phyloP scores from a whole-genome alignment of 192 early-diverging fungal genomes.

The Gryganskiella cystojenkinii region DNA sequence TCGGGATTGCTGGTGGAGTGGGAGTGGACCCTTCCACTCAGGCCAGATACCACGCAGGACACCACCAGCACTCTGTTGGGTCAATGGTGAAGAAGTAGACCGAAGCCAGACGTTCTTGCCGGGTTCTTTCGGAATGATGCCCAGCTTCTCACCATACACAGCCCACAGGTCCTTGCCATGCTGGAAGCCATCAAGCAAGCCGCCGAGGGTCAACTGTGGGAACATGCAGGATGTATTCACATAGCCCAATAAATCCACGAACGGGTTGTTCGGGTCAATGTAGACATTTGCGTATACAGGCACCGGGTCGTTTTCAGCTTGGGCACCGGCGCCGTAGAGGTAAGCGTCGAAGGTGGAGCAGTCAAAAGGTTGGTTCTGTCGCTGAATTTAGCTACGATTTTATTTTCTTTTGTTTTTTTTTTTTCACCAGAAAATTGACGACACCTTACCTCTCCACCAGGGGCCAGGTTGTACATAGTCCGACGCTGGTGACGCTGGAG shows the following conservation, averaged over 20 bases:
- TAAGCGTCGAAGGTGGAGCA: slow-evolving; percentile 1
- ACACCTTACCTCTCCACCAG: slow-evolving; percentile 4
- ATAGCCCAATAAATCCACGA: not conserved
- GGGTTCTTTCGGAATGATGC: not conserved
- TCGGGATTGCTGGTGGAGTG: not conserved
- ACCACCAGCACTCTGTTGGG: not conserved
- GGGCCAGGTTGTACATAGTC: slow-evolving; percentile 2
- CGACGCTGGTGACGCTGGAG: slow-evolving; percentile 3
- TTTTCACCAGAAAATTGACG: not conserved
- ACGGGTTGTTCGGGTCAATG: slow-evolving; percentile 2
- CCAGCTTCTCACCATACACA: slow-evolving; percentile 4
- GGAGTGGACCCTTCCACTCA: not conserved
- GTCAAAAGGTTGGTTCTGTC: slow-evolving; percentile 8
- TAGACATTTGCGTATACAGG: slow-evolving; percentile 1
- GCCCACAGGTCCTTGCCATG: slow-evolving; percentile 3
- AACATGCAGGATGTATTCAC: slow-evolving; percentile 5
- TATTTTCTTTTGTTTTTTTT: not conserved
- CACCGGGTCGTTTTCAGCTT: slow-evolving; percentile 1
- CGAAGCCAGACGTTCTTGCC: slow-evolving; percentile 1
- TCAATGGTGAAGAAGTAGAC: not conserved
- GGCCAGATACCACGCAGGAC: slow-evolving; percentile 6
- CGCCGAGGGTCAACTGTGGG: slow-evolving; percentile 4
- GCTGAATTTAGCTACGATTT: not conserved
- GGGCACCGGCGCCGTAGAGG: slow-evolving; percentile 5
- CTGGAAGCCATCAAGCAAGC: slow-evolving; percentile 5